These are phyloP conservation scores for Pythium insidiosum DNA, from an alignment of 352 stramenopile species.

Conservation along the genomic window DNA sequence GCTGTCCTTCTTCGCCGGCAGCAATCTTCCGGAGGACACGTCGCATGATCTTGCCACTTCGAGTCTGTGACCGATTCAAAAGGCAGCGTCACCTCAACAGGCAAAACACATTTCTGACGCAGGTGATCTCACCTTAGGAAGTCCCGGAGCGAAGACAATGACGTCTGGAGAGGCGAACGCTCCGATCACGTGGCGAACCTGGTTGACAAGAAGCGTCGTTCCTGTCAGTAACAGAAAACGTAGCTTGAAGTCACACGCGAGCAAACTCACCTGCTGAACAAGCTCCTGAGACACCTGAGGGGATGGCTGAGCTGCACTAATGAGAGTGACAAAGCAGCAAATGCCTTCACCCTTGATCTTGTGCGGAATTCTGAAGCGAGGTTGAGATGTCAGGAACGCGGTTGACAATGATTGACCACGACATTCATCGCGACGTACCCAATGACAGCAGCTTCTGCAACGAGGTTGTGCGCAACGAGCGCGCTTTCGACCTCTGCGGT, in stretches of 20 bases:
- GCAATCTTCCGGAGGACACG: slow-evolving; percentile 98
- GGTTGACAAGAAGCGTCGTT: too few species aligned
- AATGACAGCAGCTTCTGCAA: slow-evolving; percentile 94
- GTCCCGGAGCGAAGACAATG: slow-evolving; percentile 87
- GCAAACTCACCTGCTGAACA: too few species aligned
- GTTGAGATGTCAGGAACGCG: not conserved
- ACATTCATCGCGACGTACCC: slow-evolving; percentile 30
- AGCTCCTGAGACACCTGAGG: slow-evolving; percentile 55
- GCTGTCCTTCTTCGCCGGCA: slow-evolving; percentile 88
- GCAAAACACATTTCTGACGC: not conserved
- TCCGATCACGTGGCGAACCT: slow-evolving; percentile 92
- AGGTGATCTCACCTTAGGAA: slow-evolving; percentile 76
- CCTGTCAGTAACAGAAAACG: too few species aligned
- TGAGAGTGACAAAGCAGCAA: slow-evolving; percentile 93
- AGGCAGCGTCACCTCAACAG: not conserved
- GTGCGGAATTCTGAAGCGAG: slow-evolving; percentile 73
- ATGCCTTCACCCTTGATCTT: slow-evolving; percentile 97
- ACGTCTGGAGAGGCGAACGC: slow-evolving; percentile 95
- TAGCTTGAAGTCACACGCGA: too few species aligned
- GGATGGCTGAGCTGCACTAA: slow-evolving; percentile 63
- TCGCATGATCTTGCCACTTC: slow-evolving; percentile 98
- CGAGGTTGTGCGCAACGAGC: slow-evolving; percentile 87
- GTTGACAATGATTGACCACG: not conserved
- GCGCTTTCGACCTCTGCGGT: slow-evolving; percentile 86
- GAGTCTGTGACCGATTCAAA: slow-evolving; percentile 43